Evolutionary conservation across 495 filamentous ascomycete species (phyloP).

Genomic region (Staphylotrichum longicolle): DNA sequence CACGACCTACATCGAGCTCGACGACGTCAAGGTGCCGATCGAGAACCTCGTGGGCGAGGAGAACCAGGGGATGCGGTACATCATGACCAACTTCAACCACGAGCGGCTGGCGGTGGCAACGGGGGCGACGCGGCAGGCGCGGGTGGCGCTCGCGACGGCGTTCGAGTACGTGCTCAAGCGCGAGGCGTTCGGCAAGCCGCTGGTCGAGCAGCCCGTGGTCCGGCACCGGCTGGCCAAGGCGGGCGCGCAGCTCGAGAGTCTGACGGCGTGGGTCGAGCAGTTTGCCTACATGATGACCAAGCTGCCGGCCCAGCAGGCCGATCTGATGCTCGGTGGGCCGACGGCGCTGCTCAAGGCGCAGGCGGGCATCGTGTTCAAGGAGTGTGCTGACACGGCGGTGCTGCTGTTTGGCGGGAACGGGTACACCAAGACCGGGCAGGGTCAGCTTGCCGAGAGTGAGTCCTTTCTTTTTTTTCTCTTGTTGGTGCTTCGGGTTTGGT

Average conservation of each 20-base stretch:
- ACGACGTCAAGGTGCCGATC: slow-evolving; percentile 67
- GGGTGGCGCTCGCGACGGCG: slow-evolving; percentile 63
- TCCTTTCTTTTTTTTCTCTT: slow-evolving; percentile 7
- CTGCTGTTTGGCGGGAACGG: slow-evolving; percentile 73
- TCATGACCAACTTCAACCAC: slow-evolving; percentile 86
- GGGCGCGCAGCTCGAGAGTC: slow-evolving; percentile 65
- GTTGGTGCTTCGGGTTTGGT: not conserved
- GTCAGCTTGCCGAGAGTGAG: slow-evolving; percentile 67
- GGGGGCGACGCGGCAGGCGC: slow-evolving; percentile 57
- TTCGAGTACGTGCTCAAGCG: slow-evolving; percentile 68
- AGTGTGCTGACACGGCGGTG: slow-evolving; percentile 65
- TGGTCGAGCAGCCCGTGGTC: slow-evolving; percentile 72
- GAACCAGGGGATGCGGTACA: slow-evolving; percentile 67
- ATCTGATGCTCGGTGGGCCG: slow-evolving; percentile 64
- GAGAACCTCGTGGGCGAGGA: slow-evolving; percentile 69
- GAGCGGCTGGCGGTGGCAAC: slow-evolving; percentile 68
- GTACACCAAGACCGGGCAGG: slow-evolving; percentile 64
- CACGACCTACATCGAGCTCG: slow-evolving; percentile 74
- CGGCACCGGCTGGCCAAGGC: slow-evolving; percentile 68
- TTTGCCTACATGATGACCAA: slow-evolving; percentile 68
- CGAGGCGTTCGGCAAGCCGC: slow-evolving; percentile 71
- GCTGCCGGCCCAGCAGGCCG: slow-evolving; percentile 60
- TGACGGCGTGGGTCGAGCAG: slow-evolving; percentile 73
- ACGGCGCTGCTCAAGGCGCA: slow-evolving; percentile 71
- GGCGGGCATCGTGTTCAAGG: slow-evolving; percentile 64